phyloP scores from a whole-genome alignment of 176 grass and related monocot species.

The Triticum monococcum region DNA sequence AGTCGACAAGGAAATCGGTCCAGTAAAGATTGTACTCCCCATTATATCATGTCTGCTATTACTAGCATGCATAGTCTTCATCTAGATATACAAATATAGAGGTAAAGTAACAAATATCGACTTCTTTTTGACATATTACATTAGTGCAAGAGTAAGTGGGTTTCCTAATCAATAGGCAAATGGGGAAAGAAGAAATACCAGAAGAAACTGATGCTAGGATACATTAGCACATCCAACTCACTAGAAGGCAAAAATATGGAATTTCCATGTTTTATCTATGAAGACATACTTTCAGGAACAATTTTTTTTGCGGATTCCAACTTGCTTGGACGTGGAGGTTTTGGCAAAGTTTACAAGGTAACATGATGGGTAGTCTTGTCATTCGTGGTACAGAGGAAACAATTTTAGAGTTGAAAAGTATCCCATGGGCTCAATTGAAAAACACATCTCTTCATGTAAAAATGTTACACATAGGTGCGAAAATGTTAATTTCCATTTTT shows the following conservation, averaged over 20 bases:
- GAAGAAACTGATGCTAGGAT: neutral
- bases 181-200: neutral
- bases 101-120: neutral
- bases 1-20: neutral
- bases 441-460: no score
- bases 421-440: neutral
- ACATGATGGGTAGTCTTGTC: neutral
- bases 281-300: constrained; percentile 27
- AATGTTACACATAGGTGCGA: neutral
- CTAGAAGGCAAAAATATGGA: neutral
- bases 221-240: neutral
- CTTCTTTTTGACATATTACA: neutral
- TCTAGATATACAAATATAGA: neutral
- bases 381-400: neutral
- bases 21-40: neutral
- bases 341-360: neutral
- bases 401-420: neutral
- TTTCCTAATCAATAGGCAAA: neutral
- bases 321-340: neutral
- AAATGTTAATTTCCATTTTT: neutral
- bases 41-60: neutral
- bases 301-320: constrained; percentile 25
- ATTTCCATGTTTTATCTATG: constrained; percentile 20
- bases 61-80: neutral
- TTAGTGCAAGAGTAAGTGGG: neutral